Percentiles rank a stretch among this genome's conserved stretches.
Conservation (phyloP, 2,329 filamentous ascomycete species). For the Phyllosticta citrichinensis region DNA sequence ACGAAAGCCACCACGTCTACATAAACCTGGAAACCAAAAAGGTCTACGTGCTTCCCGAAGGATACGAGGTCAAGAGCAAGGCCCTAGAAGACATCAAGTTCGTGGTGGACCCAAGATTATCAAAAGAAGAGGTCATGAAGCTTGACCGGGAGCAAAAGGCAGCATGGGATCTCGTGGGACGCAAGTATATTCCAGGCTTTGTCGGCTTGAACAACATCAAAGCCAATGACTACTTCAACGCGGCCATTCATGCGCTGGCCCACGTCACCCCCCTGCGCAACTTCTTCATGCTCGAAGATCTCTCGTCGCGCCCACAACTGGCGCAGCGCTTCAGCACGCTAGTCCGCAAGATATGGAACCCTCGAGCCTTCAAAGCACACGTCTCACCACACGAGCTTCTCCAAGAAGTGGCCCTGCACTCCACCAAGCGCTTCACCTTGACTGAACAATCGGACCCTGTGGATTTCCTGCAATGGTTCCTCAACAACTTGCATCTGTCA, state of each 20-base stretch:
- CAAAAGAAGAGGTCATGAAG: constrained; percentile 65
- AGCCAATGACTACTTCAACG: constrained; percentile 97
- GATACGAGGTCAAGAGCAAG: constrained; percentile 91
- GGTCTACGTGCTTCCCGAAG: constrained; percentile 87
- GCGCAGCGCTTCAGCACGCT: constrained; percentile 81
- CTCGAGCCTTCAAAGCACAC: constrained; percentile 88
- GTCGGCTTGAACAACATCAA: constrained; percentile 99
- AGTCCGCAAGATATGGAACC: constrained; percentile 96
- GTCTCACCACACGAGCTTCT: constrained; percentile 95
- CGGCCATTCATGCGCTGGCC: constrained; percentile 80
- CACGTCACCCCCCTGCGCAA: constrained; percentile 86
- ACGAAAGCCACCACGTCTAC: constrained; percentile 92
- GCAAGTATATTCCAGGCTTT: constrained; percentile 84
- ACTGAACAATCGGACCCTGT: constrained; percentile 90
- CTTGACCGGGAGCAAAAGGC: constrained; percentile 58
- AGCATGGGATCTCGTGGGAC: constrained; percentile 69
- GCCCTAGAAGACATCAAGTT: constrained; percentile 97
- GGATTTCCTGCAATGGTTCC: constrained; percentile 94
- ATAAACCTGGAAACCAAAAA: constrained; percentile 94
- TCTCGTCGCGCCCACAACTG: constrained; percentile 65
- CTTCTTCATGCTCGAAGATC: constrained; percentile 80
- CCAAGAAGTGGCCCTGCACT: constrained; percentile 83
- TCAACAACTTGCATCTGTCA: constrained; percentile 88
- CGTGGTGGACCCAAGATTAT: constrained; percentile 84
- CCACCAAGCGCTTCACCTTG: constrained; percentile 84